Evolutionary conservation across 2,329 filamentous ascomycete genomes (phyloP).

Genomic region (Metarhizium guizhouense): DNA sequence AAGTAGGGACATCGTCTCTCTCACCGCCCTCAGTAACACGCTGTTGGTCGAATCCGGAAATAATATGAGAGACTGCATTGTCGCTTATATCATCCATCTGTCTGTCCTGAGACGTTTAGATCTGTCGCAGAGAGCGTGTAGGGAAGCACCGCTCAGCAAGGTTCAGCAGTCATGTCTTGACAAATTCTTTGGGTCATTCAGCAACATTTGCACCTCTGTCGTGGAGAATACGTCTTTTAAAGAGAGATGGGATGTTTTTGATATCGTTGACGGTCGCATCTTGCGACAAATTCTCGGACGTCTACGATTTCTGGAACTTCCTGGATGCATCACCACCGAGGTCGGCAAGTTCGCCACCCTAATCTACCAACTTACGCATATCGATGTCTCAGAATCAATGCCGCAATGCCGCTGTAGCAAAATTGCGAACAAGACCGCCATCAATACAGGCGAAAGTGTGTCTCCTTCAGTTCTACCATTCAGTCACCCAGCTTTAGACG

Average conservation of each 20-base stretch:
- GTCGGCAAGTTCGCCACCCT: not conserved
- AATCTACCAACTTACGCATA: not conserved
- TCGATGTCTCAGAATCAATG: not conserved
- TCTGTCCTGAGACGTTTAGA: slow-evolving; percentile 13
- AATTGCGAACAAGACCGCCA: slow-evolving; percentile 1
- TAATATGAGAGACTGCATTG: slow-evolving; percentile 4
- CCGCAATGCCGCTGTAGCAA: not conserved
- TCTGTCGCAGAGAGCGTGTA: slow-evolving; percentile 15
- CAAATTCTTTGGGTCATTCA: slow-evolving; percentile 7
- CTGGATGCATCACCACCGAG: not conserved
- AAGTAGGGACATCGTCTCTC: slow-evolving; percentile 11
- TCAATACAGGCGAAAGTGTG: not conserved
- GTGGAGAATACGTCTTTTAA: not conserved
- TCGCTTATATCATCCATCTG: slow-evolving; percentile 17
- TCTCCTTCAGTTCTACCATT: slow-evolving; percentile 33
- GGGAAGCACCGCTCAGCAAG: not conserved
- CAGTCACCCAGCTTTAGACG: slow-evolving; percentile 35
- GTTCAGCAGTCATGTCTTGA: not conserved
- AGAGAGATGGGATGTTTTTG: slow-evolving; percentile 19
- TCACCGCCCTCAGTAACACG: slow-evolving; percentile 9
- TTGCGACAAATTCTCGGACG: slow-evolving; percentile 14
- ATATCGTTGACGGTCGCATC: slow-evolving; percentile 23
- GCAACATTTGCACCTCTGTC: slow-evolving; percentile 15
- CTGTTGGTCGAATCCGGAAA: slow-evolving; percentile 4
- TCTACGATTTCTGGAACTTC: slow-evolving; percentile 1